Evolutionary conservation across 139 green algal species (phyloP).

Genomic region (Nannochloris sp.): DNA sequence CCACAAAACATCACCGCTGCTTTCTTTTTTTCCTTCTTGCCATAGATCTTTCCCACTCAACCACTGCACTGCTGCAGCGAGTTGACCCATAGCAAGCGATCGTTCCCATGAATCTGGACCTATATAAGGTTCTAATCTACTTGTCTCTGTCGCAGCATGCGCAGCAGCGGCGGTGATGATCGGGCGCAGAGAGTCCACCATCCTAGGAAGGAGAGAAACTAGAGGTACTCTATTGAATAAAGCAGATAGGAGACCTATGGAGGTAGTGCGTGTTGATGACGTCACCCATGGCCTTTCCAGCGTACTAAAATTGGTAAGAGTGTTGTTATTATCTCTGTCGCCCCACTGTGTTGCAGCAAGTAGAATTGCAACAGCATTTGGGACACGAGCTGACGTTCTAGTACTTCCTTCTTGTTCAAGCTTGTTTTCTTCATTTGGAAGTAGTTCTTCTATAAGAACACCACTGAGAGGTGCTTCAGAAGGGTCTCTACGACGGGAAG

Average conservation of each 20-base stretch:
- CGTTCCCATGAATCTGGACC: conserved; percentile 28
- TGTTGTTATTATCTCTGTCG: too few species aligned
- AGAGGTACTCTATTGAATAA: too few species aligned
- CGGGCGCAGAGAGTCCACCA: not conserved
- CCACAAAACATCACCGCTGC: not conserved
- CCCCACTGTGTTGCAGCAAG: not conserved
- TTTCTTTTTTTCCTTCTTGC: too few species aligned
- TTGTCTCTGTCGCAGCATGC: not conserved
- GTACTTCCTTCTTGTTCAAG: not conserved
- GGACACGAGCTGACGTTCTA: too few species aligned
- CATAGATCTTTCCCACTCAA: too few species aligned
- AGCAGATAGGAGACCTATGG: not conserved
- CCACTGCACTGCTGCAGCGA: conserved; percentile 30
- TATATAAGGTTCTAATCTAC: not conserved
- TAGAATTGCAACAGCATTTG: not conserved
- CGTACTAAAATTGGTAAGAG: too few species aligned
- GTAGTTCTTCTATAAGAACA: not conserved
- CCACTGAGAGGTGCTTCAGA: not conserved
- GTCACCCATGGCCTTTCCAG: not conserved
- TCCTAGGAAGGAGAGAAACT: not conserved
- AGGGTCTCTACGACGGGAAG: too few species aligned
- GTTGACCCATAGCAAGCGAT: conserved; percentile 28
- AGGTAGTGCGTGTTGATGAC: not conserved
- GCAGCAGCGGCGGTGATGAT: not conserved
- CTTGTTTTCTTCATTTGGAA: not conserved